A percentile compares a stretch with the other conserved stretches of the same genome.
Conservation (phyloP, 257 asterid species). For the Nicotiana sylvestris region DNA sequence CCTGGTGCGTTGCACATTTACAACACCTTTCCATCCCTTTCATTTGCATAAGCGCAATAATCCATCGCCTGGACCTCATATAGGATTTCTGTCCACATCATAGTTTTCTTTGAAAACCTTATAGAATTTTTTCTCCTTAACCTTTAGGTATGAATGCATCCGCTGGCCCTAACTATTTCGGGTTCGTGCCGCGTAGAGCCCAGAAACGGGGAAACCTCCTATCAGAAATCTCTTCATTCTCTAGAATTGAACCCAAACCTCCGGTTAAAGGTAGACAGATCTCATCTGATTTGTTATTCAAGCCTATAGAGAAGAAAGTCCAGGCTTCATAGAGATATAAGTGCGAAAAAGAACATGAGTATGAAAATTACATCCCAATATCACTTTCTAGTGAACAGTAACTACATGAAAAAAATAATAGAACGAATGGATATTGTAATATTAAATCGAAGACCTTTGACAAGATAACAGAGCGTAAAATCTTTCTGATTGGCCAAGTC, state of each 20-base stretch:
- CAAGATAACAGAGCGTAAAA: neutral
- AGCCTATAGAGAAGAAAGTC: neutral
- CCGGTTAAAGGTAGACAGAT: neutral
- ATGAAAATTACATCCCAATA: neutral
- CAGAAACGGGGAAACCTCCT: neutral
- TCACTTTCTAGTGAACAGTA: neutral
- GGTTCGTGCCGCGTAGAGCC: too few relatives aligned
- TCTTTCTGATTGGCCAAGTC: too few relatives aligned
- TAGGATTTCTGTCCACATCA: too few relatives aligned
- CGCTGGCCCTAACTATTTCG: too few relatives aligned
- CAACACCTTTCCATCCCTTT: too few relatives aligned
- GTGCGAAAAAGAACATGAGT: neutral
- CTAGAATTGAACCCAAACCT: accelerated
- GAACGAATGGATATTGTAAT: neutral
- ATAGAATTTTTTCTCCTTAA: too few relatives aligned
- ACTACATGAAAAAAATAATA: neutral
- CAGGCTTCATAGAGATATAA: neutral
- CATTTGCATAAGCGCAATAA: too few relatives aligned
- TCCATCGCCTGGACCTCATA: too few relatives aligned
- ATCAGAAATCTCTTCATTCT: accelerated
- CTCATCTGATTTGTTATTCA: neutral
- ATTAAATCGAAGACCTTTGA: neutral
- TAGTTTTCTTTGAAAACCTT: too few relatives aligned
- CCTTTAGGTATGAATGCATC: too few relatives aligned
- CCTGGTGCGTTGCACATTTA: too few relatives aligned